phyloP scores from a whole-genome alignment of 345 rosid species.

The Brassica carinata region DNA sequence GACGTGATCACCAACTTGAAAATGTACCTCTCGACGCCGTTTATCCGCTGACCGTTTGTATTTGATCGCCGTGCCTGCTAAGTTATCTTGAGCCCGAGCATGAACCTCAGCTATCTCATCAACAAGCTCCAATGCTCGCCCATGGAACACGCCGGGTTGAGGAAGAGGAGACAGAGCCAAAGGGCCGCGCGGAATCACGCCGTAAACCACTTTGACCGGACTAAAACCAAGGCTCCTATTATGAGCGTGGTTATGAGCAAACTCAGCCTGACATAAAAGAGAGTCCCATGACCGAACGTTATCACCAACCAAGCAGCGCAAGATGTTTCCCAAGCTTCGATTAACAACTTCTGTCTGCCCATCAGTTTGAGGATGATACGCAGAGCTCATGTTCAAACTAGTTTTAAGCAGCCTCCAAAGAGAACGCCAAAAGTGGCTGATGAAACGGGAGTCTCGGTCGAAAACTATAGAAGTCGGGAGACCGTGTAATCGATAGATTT shows the following conservation, averaged over 20 bases:
- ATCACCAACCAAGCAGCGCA: no score
- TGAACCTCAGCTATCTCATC: neutral
- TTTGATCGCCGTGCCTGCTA: neutral
- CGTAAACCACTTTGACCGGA: neutral
- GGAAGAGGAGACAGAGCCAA: neutral
- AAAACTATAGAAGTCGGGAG: neutral
- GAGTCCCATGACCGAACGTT: no score
- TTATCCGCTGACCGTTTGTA: neutral
- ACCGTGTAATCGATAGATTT: neutral
- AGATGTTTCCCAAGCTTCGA: no score
- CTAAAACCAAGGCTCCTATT: neutral
- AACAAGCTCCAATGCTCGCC: neutral
- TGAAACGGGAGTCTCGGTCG: no score
- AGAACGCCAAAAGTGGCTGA: no score
- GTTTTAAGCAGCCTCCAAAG: no score
- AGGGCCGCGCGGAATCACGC: neutral
- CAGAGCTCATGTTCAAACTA: no score
- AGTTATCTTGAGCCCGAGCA: neutral
- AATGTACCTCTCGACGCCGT: neutral
- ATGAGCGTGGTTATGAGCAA: neutral
- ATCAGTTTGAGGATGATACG: no score
- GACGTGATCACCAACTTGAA: neutral
- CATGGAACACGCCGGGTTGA: neutral
- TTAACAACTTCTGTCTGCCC: no score
- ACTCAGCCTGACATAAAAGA: no score